A percentile compares a stretch with the other conserved stretches of the same genome.
Conservation (phyloP, 1,139 yeast species). For the Pneumocystis canis region DNA sequence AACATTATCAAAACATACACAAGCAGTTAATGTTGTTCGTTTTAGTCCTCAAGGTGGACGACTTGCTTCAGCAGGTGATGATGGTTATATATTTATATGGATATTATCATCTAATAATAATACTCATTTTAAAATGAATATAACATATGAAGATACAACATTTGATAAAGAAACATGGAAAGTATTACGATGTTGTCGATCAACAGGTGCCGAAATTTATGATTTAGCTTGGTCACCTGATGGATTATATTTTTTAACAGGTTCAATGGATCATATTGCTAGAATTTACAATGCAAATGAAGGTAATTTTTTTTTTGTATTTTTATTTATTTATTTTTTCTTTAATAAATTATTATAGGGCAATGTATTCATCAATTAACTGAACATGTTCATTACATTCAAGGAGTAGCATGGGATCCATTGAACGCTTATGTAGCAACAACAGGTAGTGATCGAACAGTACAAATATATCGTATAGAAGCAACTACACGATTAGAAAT, state of each 20-base stretch:
- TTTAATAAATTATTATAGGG: constrained; percentile 9
- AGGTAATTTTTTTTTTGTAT: constrained; percentile 8
- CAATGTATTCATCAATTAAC: constrained; percentile 53
- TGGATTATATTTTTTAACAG: constrained; percentile 59
- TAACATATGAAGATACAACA: constrained; percentile 29
- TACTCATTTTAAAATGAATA: constrained; percentile 17
- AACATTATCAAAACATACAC: constrained; percentile 75
- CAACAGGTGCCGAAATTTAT: constrained; percentile 58
- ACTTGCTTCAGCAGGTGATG: constrained; percentile 89
- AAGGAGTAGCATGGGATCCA: constrained; percentile 96
- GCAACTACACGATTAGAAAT: constrained; percentile 14
- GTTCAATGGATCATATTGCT: constrained; percentile 78
- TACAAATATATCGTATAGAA: constrained; percentile 44
- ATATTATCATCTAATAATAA: constrained; percentile 38
- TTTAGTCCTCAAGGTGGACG: constrained; percentile 49
- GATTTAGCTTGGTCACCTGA: constrained; percentile 90
- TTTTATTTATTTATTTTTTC: neutral
- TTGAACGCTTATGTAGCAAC: constrained; percentile 58
- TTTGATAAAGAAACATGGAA: constrained; percentile 64
- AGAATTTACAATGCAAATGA: constrained; percentile 44
- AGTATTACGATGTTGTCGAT: constrained; percentile 39
- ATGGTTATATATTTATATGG: constrained; percentile 81
- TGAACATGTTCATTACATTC: constrained; percentile 79
- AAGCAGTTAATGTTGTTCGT: constrained; percentile 83
- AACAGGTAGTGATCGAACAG: constrained; percentile 78